Conservation (phyloP, 2,329 filamentous ascomycete genomes). For the Aspergillus oerlinghausenensis region DNA sequence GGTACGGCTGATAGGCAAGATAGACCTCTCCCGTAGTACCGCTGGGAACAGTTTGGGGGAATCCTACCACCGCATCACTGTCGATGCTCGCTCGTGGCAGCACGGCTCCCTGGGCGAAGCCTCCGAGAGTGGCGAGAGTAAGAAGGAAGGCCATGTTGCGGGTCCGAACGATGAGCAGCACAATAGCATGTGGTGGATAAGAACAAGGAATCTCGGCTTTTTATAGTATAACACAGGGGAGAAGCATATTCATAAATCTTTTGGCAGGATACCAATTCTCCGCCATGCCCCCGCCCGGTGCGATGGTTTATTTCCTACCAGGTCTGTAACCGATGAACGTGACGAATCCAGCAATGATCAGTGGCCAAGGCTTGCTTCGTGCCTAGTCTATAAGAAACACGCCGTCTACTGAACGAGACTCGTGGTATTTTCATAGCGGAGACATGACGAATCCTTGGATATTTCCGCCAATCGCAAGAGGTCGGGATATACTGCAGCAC, state of each 20-base stretch:
- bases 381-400: neutral
- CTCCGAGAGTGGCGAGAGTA: neutral
- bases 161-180: neutral
- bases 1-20: slow-evolving; percentile 53
- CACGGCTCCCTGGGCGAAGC: slow-evolving; percentile 3
- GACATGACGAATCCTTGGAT: neutral
- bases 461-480: neutral
- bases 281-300: neutral
- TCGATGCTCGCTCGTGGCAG: slow-evolving; percentile 39
- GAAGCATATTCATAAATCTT: neutral
- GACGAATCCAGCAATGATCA: neutral
- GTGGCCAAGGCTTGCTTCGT: neutral
- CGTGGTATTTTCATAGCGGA: neutral
- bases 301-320: neutral
- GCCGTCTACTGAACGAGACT: neutral
- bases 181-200: neutral
- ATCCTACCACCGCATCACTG: slow-evolving; percentile 49
- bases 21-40: slow-evolving; percentile 46
- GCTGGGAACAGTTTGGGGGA: slow-evolving; percentile 50
- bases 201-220: neutral
- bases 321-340: neutral
- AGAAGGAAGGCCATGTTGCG: slow-evolving; percentile 1
- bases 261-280: neutral
- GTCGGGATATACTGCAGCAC: neutral
- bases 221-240: neutral